Percentiles rank a stretch among this genome's conserved stretches.
phyloP scores from a whole-genome alignment of 495 filamentous ascomycete species.

The Penicillium tannophilum region DNA sequence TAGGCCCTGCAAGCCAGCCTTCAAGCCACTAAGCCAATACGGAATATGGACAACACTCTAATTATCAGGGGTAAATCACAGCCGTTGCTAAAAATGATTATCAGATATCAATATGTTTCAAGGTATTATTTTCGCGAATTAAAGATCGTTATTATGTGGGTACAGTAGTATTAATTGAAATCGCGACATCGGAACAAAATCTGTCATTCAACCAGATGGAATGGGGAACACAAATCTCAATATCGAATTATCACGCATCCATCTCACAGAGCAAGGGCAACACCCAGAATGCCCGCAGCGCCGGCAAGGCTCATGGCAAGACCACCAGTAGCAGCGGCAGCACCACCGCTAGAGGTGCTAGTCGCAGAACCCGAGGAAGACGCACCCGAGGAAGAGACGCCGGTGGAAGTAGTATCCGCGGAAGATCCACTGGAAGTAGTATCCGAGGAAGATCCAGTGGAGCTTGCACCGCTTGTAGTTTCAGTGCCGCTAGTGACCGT shows the following conservation, averaged over 20 bases:
- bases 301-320: constrained; percentile 22
- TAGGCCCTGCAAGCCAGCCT: background rate
- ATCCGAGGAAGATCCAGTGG: constrained; percentile 3
- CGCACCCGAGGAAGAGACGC: constrained; percentile 8
- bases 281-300: constrained; percentile 28
- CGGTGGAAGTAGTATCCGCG: background rate
- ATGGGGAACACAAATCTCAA: background rate
- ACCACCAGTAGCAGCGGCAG: constrained; percentile 21
- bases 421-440: constrained; percentile 12
- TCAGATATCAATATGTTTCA: background rate
- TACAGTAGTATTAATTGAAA: background rate
- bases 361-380: constrained; percentile 13
- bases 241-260: background rate
- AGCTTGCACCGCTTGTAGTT: constrained; percentile 6
- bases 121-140: background rate
- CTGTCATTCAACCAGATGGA: background rate
- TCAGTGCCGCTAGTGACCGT: constrained; percentile 1
- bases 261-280: constrained; percentile 28
- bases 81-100: background rate
- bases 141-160: background rate
- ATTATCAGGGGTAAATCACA: background rate
- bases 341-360: constrained; percentile 18
- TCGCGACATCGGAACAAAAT: background rate
- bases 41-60: background rate
- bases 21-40: background rate